Conservation (phyloP, 2,329 filamentous ascomycete genomes). For the Aureobasidium mangrovei region DNA sequence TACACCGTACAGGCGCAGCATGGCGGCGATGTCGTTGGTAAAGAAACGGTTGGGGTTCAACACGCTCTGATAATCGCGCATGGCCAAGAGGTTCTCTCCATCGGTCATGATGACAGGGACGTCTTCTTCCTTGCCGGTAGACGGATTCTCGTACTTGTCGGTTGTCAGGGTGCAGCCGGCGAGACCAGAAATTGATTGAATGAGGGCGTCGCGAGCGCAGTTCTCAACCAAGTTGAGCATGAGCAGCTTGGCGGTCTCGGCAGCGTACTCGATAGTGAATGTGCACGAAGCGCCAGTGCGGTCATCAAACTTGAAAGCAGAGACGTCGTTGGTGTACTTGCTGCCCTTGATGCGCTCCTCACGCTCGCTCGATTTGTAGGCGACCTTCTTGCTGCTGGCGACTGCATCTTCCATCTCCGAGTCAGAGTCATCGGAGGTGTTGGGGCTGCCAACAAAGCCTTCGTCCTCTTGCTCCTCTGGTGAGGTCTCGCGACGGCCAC, state of each 20-base stretch:
- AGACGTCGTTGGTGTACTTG: conserved; percentile 52
- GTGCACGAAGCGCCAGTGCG: conserved; percentile 63
- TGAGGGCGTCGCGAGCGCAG: conserved; percentile 66
- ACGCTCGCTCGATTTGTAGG: conserved; percentile 41
- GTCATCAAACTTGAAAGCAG: conserved; percentile 72
- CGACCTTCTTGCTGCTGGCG: conserved; percentile 25
- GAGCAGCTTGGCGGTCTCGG: conserved; percentile 75
- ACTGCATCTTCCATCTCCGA: conserved; percentile 30
- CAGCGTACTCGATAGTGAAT: conserved; percentile 74
- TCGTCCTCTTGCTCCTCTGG: conserved; percentile 52
- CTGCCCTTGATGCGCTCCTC: conserved; percentile 56
- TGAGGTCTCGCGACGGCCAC: conserved; percentile 51
- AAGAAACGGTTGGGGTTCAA: conserved; percentile 79
- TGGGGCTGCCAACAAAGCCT: conserved; percentile 45
- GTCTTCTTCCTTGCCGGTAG: conserved; percentile 38
- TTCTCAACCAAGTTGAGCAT: conserved; percentile 86
- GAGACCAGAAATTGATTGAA: conserved; percentile 78
- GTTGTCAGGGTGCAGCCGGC: conserved; percentile 57
- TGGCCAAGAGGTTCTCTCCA: conserved; percentile 80
- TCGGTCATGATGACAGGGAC: conserved; percentile 57
- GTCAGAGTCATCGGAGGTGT: conserved; percentile 28
- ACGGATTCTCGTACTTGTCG: conserved; percentile 42
- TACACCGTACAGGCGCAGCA: conserved; percentile 80
- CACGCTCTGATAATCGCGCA: conserved; percentile 78
- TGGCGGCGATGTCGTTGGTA: conserved; percentile 86